Conservation (phyloP, 495 filamentous ascomycete species). For the Penicillium tannophilum region DNA sequence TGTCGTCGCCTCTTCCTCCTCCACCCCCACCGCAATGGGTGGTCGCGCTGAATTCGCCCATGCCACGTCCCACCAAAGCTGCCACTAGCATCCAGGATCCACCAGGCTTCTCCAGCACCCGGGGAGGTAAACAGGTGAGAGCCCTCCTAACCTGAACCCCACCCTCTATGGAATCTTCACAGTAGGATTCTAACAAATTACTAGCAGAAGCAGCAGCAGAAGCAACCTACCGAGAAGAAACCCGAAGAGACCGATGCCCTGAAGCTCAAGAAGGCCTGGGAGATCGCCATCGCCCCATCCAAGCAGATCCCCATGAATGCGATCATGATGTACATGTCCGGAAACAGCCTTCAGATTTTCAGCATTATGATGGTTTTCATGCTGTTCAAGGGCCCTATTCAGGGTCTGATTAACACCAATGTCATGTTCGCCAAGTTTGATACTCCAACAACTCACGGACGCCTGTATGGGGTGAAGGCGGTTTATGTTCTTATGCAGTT, state of each 20-base stretch:
- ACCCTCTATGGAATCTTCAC: slow-evolving; percentile 15
- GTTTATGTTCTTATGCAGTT: slow-evolving; percentile 88
- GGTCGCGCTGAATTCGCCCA: slow-evolving; percentile 68
- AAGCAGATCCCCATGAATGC: slow-evolving; percentile 97
- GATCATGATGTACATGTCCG: slow-evolving; percentile 99
- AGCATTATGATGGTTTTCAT: slow-evolving; percentile 99
- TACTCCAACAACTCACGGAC: slow-evolving; percentile 70
- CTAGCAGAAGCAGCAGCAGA: slow-evolving; percentile 39
- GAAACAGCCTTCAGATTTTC: slow-evolving; percentile 98
- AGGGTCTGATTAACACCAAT: slow-evolving; percentile 77
- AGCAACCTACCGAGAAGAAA: slow-evolving; percentile 41
- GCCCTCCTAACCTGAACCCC: slow-evolving; percentile 2
- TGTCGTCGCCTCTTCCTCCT: slow-evolving; percentile 41
- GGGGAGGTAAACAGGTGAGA: slow-evolving; percentile 44
- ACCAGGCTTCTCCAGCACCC: slow-evolving; percentile 73
- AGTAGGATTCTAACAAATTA: slow-evolving; percentile 1
- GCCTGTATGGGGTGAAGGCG: slow-evolving; percentile 77
- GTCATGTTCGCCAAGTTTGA: slow-evolving; percentile 85
- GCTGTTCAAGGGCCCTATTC: slow-evolving; percentile 95
- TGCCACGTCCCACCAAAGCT: slow-evolving; percentile 58
- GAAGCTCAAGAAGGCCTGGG: slow-evolving; percentile 99
- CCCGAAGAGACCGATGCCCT: slow-evolving; percentile 86
- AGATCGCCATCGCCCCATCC: slow-evolving; percentile 89
- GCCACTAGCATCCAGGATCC: slow-evolving; percentile 74
- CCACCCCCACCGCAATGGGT: slow-evolving; percentile 78